Evolutionary conservation across 768 basidiomycete genomes (phyloP).

Genomic region (Termitomyces sp.): DNA sequence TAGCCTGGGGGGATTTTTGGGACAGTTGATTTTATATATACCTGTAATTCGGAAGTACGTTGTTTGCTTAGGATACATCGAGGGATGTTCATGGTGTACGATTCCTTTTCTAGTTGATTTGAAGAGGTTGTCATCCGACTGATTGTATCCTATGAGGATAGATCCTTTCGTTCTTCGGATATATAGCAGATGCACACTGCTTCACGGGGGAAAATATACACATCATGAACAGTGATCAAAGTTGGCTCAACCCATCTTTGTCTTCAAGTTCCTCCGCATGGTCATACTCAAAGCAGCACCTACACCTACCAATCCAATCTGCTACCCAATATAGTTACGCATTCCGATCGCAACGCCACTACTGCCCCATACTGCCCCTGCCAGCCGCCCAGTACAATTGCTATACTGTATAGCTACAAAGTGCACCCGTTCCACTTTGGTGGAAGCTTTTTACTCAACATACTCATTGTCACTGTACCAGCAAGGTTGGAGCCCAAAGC

Average conservation of each 20-base stretch:
- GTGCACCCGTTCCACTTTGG: conserved; percentile 50
- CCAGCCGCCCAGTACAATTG: conserved; percentile 60
- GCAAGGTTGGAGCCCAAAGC: conserved; percentile 71
- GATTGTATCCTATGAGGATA: no score
- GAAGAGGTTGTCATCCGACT: no score
- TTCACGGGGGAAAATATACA: no score
- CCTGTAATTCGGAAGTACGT: no score
- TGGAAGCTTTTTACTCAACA: conserved; percentile 66
- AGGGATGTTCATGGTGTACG: no score
- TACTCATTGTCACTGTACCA: conserved; percentile 61
- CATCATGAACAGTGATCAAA: not conserved
- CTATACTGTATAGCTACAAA: conserved; percentile 64
- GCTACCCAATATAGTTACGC: conserved; percentile 50
- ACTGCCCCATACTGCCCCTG: conserved; percentile 66
- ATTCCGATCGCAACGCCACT: conserved; percentile 56
- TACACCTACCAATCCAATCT: conserved; percentile 55
- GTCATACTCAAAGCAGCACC: conserved; percentile 48
- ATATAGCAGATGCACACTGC: no score
- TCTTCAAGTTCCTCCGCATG: conserved; percentile 60
- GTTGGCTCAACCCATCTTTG: conserved; percentile 40
- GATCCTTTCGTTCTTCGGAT: no score
- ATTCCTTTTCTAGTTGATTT: no score
- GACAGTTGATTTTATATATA: no score
- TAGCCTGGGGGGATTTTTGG: no score
- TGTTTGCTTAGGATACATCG: no score